A percentile compares a stretch with the other conserved stretches of the same genome.
Conservation (phyloP, 2,329 filamentous ascomycete species). For the Botrytis fabae region DNA sequence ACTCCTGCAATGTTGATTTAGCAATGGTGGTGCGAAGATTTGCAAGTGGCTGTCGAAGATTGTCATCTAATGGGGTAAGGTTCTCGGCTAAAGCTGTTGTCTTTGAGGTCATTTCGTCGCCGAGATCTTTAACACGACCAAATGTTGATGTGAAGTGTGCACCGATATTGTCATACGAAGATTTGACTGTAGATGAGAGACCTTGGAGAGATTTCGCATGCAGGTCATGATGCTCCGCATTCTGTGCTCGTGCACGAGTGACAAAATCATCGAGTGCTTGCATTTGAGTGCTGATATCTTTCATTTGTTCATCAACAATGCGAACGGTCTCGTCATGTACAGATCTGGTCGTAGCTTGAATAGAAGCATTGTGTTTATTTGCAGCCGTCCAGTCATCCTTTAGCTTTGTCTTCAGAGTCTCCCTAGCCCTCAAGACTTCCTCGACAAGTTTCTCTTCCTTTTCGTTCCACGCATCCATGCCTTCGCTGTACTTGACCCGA, state of each 20-base stretch:
- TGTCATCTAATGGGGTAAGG: constrained; percentile 60
- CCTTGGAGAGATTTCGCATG: constrained; percentile 66
- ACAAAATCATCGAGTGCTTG: constrained; percentile 89
- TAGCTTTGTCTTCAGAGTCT: constrained; percentile 76
- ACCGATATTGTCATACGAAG: constrained; percentile 71
- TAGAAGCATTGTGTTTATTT: constrained; percentile 76
- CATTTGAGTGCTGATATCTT: constrained; percentile 86
- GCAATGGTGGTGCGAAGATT: constrained; percentile 70
- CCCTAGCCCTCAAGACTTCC: constrained; percentile 70
- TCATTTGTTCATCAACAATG: constrained; percentile 86
- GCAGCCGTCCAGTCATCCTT: constrained; percentile 82
- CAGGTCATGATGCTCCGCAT: constrained; percentile 71
- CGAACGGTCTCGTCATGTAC: constrained; percentile 89
- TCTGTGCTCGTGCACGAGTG: constrained; percentile 75
- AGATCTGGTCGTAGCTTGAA: constrained; percentile 79
- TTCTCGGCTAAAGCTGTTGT: constrained; percentile 58
- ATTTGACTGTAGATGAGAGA: constrained; percentile 67
- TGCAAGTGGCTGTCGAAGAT: constrained; percentile 67
- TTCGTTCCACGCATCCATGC: constrained; percentile 73
- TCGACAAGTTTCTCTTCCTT: constrained; percentile 69
- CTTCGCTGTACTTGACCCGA: constrained; percentile 64
- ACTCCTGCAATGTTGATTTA: constrained; percentile 69
- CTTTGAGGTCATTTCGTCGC: constrained; percentile 64
- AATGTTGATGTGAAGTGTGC: constrained; percentile 69
- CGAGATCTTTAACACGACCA: constrained; percentile 67